phyloP scores from a whole-genome alignment of 495 filamentous ascomycete genomes.

The Penicillium antarcticum region DNA sequence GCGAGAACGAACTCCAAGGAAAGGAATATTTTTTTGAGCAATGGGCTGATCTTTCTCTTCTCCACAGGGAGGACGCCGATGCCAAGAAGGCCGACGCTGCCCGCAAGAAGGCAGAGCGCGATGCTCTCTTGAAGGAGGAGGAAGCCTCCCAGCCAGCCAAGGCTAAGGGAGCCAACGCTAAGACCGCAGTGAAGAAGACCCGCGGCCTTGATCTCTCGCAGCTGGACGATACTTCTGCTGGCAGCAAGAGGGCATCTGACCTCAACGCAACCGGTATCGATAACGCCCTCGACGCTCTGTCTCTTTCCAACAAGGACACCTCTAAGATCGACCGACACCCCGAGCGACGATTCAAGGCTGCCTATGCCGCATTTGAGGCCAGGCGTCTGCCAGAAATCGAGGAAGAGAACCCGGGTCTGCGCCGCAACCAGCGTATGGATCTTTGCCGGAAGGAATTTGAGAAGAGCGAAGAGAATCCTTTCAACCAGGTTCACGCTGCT shows the following conservation, averaged over 20 bases:
- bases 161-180: constrained; percentile 55
- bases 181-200: constrained; percentile 65
- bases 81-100: constrained; percentile 83
- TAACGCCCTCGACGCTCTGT: constrained; percentile 82
- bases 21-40: not conserved
- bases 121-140: constrained; percentile 79
- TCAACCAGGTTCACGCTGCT: constrained; percentile 71
- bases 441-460: constrained; percentile 84
- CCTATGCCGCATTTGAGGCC: constrained; percentile 83
- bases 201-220: constrained; percentile 66
- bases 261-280: constrained; percentile 85
- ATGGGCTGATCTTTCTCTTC: constrained; percentile 12
- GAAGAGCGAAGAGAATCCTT: constrained; percentile 88
- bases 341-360: constrained; percentile 80
- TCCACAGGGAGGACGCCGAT: constrained; percentile 71
- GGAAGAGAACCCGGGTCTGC: constrained; percentile 70
- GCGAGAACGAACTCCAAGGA: constrained; percentile 17
- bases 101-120: constrained; percentile 83
- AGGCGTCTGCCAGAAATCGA: constrained; percentile 82
- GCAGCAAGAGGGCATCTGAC: constrained; percentile 41
- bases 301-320: constrained; percentile 51
- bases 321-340: constrained; percentile 81
- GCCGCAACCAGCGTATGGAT: constrained; percentile 76
- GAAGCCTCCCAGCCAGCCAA: constrained; percentile 61
- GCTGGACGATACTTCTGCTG: constrained; percentile 51